Evolutionary conservation across 2,329 filamentous ascomycete genomes (phyloP), one percentile per base, ranked within the genome.

Genomic region (Aspergillus chevalieri): DNA sequence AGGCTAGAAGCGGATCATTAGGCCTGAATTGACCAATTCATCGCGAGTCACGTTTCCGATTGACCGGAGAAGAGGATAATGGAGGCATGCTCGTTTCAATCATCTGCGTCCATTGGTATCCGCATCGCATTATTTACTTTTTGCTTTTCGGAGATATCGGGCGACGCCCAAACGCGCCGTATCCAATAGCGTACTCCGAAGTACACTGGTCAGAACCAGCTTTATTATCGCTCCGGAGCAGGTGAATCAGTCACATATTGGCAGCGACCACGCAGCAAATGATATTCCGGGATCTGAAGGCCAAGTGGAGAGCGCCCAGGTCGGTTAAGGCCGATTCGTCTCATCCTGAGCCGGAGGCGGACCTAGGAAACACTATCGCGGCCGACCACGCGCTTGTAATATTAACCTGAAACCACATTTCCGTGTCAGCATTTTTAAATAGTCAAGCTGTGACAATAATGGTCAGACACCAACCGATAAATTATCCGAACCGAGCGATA

Each of bases 351-450:
- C 47, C 52, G 42, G 38, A 36, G 26, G 26, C 10, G 26, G 26
- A 38, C 34, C 34, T 15, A 38, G 51, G 33, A 47, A 48, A 38
- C 46, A 34, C 42, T 12, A 47, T 51, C 41, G 41, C 47, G 48
- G 36, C 44, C 41, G 46, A 39, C 36, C 36, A 38, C n/a, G 36
- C n/a, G 19, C 42, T 44, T 26, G 42, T n/a, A 44, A 52, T 44
- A 54, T 53, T 52, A 59, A 57, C 43, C 26, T 55, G 55, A 61
- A 61, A 61, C 58, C 50, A 48, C 39, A 33, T 47, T 33, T 54
- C 44, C 47, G 48, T 55, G 47, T 6, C 8, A 12, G 22, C 41
- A 33, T 43, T 30, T 24, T 22, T 28, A 22, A 44, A 12, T 17
- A 26, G 22, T 44, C 42, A 44, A 41, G 15, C 15, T 41, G 38